Evolutionary conservation across 1,139 yeast genomes (phyloP), one percentile per base, ranked within the genome.

Genomic region (Suhomyces wounanorum): DNA sequence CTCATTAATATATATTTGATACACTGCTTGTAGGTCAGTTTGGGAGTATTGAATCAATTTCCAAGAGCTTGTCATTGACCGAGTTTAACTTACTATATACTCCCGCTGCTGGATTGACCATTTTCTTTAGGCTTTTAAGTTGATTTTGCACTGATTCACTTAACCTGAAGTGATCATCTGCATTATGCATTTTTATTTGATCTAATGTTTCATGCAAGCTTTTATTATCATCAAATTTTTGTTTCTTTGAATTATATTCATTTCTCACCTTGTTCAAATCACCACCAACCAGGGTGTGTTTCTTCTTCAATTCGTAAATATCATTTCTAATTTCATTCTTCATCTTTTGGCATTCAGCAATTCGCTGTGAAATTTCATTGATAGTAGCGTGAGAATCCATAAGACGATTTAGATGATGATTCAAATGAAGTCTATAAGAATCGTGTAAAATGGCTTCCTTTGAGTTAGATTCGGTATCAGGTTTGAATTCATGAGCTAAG

Each of bases 61-160:
- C 51, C 13, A 54, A 59, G 39, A 79, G 59, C 52, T 63, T 66
- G 8, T 63, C 61, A 57, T 78, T 78, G 17, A 78, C 59, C 31
- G 56, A 49, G 44, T 58, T 53, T 13, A 81, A 56, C 53, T 73
- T 77, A 28, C 65, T 66, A 41, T 66, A 56, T 4, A 79, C 49
- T 4, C 83, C 82, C 48, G 67, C 64, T 23, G 65, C 61, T 1
- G 82, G 81, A 57, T 77, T 74, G 23, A 72, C 61, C 1, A 73
- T 53, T 40, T 61, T 64, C 17, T 64, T 36, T 14, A 52, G 25
- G 6, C 46, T 43, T 14, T 36, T 13, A 11, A 59, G 41, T 11
- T 63, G 52, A 72, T 53, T 5, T 40, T 47, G 10, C 4, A 47
- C 44, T 2, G 21, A 17, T 3, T 42, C 51, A 37, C 49, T 49